Evolutionary conservation across 2,329 filamentous ascomycete species (phyloP).

Genomic region (Penicillium janthinellum): DNA sequence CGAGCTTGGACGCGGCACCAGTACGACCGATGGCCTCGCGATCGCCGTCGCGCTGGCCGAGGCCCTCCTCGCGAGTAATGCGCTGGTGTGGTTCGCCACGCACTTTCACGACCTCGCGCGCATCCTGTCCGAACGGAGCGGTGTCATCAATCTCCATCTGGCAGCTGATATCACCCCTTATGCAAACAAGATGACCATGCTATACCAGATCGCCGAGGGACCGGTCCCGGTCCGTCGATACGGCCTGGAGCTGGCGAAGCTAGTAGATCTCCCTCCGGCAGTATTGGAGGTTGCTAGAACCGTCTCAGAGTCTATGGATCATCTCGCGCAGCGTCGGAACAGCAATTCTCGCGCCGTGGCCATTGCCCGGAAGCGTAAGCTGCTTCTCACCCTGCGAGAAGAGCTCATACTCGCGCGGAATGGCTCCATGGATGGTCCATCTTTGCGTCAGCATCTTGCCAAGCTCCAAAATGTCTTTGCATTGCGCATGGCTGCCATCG

Average conservation of each 20-base stretch:
- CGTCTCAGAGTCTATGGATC: slow-evolving; percentile 65
- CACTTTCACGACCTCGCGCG: slow-evolving; percentile 84
- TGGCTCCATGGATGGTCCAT: slow-evolving; percentile 65
- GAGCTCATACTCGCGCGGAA: slow-evolving; percentile 69
- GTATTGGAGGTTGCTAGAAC: slow-evolving; percentile 69
- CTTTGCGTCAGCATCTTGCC: slow-evolving; percentile 64
- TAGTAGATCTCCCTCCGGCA: slow-evolving; percentile 69
- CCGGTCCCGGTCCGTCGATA: slow-evolving; percentile 73
- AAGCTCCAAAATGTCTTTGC: slow-evolving; percentile 76
- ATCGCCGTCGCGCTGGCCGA: slow-evolving; percentile 91
- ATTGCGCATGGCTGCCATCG: slow-evolving; percentile 67
- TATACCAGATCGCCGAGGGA: slow-evolving; percentile 79
- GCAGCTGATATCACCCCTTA: slow-evolving; percentile 65
- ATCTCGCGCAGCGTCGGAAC: slow-evolving; percentile 59
- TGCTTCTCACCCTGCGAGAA: slow-evolving; percentile 73
- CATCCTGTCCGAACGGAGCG: slow-evolving; percentile 72
- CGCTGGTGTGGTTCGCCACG: slow-evolving; percentile 88
- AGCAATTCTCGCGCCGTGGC: slow-evolving; percentile 61
- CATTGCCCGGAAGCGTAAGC: slow-evolving; percentile 65
- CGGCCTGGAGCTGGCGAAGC: slow-evolving; percentile 76
- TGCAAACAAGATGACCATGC: slow-evolving; percentile 73
- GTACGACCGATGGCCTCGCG: slow-evolving; percentile 81
- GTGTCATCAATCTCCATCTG: slow-evolving; percentile 82
- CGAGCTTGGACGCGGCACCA: slow-evolving; percentile 88
- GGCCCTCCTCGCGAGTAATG: slow-evolving; percentile 75